phyloP scores from a whole-genome alignment of 129 eudicot species.

The Logfia minima region DNA sequence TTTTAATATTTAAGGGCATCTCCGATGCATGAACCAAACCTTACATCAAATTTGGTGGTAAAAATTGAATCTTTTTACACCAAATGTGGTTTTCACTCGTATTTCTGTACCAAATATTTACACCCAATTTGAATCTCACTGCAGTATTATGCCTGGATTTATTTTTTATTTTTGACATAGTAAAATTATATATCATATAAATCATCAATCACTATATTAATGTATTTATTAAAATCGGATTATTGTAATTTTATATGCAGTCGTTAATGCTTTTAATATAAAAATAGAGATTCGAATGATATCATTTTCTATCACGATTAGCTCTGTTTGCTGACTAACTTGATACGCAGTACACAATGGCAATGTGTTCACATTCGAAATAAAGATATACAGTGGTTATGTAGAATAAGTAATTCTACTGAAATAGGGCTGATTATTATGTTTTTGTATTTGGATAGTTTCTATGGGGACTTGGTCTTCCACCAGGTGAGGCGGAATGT shows the following conservation, averaged over 20 bases:
- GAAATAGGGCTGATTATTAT: neutral
- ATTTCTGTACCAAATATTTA: neutral
- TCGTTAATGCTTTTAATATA: neutral
- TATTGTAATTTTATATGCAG: neutral
- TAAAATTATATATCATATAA: too few species aligned
- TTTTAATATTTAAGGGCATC: neutral
- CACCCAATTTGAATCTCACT: neutral
- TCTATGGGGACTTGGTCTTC: constrained; percentile 89
- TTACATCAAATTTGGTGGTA: neutral
- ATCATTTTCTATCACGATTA: neutral
- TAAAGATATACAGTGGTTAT: too few species aligned
- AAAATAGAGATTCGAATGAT: neutral
- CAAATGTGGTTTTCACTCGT: neutral
- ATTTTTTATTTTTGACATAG: too few species aligned
- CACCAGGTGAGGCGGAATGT: constrained; percentile 79
- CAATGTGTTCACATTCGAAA: neutral
- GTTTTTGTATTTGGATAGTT: constrained; percentile 49
- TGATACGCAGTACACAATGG: neutral
- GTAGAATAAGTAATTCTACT: neutral
- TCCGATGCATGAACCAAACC: neutral
- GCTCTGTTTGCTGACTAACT: neutral
- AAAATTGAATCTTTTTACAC: neutral
- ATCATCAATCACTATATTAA: too few species aligned
- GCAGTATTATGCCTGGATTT: too few species aligned
- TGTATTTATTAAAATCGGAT: neutral